Conservation (phyloP, 768 basidiomycete genomes). For the Podaxis sp. region DNA sequence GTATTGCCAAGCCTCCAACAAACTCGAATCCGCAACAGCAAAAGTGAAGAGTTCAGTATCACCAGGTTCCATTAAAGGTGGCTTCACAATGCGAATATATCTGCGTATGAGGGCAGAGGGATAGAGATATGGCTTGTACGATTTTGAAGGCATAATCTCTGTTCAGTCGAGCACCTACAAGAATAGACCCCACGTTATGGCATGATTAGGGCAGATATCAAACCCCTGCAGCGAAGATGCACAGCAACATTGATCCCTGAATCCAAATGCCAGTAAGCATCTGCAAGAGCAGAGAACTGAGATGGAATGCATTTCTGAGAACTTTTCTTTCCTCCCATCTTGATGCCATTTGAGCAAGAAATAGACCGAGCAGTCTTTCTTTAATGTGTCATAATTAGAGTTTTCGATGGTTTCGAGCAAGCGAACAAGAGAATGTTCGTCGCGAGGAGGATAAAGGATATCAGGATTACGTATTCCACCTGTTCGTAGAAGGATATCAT, state of each 20-base stretch:
- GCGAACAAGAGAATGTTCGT: no score
- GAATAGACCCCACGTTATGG: constrained; percentile 62
- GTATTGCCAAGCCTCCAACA: constrained; percentile 75
- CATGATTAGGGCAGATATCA: background rate
- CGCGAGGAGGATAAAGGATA: no score
- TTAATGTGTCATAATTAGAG: no score
- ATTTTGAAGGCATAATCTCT: constrained; percentile 80
- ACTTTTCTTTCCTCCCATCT: constrained; percentile 54
- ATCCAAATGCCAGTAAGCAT: constrained; percentile 85
- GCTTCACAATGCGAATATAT: constrained; percentile 79
- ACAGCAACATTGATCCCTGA: constrained; percentile 64
- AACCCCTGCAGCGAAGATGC: constrained; percentile 27
- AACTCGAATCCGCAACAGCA: constrained; percentile 62
- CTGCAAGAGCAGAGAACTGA: constrained; percentile 72
- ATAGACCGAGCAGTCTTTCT: constrained; percentile 79
- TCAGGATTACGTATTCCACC: no score
- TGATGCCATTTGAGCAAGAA: constrained; percentile 79
- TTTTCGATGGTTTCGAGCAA: no score
- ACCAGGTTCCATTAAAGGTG: constrained; percentile 61
- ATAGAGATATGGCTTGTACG: constrained; percentile 57
- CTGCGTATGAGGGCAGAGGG: constrained; percentile 56
- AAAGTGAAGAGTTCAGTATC: constrained; percentile 71
- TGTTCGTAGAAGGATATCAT: no score
- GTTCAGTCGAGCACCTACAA: constrained; percentile 73
- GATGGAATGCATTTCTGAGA: no score